phyloP scores from a whole-genome alignment of 805 yeast genomes.

The Yarrowia osloensis region DNA sequence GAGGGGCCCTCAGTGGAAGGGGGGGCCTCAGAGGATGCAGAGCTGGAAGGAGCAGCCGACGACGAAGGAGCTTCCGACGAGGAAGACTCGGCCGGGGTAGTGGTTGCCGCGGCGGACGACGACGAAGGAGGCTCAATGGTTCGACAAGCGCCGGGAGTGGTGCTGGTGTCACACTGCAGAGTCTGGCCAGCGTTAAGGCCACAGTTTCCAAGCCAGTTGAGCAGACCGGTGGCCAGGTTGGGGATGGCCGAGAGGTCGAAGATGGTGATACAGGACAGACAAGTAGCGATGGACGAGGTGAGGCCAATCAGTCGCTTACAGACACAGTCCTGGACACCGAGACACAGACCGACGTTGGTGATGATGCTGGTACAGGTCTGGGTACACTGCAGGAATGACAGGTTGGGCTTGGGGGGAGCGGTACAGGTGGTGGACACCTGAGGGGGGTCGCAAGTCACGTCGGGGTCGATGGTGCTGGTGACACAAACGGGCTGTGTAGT shows the following conservation, averaged over 20 bases:
- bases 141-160: conserved; percentile 7
- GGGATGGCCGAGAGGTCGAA: not conserved
- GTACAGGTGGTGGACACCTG: conserved; percentile 1
- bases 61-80: not conserved
- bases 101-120: not conserved
- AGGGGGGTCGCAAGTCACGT: conserved; percentile 10
- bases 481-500: conserved; percentile 25
- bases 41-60: not conserved
- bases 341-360: conserved; percentile 4
- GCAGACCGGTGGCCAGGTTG: not conserved
- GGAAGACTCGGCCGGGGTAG: conserved; percentile 1
- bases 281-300: not conserved
- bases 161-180: conserved; percentile 11
- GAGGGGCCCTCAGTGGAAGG: not conserved
- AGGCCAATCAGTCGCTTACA: conserved; percentile 1
- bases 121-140: not conserved
- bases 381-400: not conserved
- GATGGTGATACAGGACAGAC: conserved; percentile 10
- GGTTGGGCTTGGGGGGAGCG: not conserved
- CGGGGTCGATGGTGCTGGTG: conserved; percentile 4
- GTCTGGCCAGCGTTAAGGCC: not conserved
- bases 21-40: not conserved
- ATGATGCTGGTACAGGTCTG: conserved; percentile 6
- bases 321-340: not conserved
- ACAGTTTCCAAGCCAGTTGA: conserved; percentile 26